Evolutionary conservation across 2,329 filamentous ascomycete species (phyloP), one percentile per base, ranked within the genome.

Genomic region (Chaetomium globosum): DNA sequence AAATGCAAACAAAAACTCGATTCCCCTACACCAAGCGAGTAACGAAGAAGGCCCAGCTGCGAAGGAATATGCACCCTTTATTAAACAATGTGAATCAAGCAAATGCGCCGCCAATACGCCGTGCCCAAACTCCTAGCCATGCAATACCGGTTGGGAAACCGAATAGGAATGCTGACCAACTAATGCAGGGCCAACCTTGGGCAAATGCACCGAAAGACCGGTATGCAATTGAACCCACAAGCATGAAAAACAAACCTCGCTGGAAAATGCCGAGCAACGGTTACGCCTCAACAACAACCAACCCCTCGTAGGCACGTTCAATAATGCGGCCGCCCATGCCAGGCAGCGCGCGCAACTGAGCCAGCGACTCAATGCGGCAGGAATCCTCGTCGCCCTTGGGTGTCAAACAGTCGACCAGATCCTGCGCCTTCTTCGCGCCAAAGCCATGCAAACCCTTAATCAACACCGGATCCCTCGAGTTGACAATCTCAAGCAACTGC

Each of bases 381-480:
- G 75, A 77, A 5, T 79, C 79, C 61, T 71, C 73, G 36, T 72
- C 73, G 9, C 73, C 74, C 65, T 79, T 76, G 23, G 80, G 71
- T 53, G 82, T 81, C n/a, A 88, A 74, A 67, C 82, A 82, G 58
- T 85, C 82, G 5, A 88, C 81, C 39, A 88, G 74, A 68, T 87
- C 85, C 51, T 80, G 78, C 0, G 90, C 90, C 75, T 88, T 90
- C 79, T 92, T 92, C 1, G 86, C 81, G 0, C 90, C 90, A 12
- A 93, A 87, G 1, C 90, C 90, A 48, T 87, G 86, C 1, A 93
- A 80, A 3, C 85, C 78, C 71, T 84, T 85, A 75, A 93, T 92
- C 73, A 85, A 81, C 16, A 79, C 79, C 21, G 89, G 77, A 67
- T 93, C 87, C 57, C 88, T 83, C 23, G 88, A 91, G 79, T 93